A percentile compares a stretch with the other conserved stretches of the same genome.
Evolutionary conservation across 148 eudicot species (phyloP).

Genomic region (Heliosperma pusillum): DNA sequence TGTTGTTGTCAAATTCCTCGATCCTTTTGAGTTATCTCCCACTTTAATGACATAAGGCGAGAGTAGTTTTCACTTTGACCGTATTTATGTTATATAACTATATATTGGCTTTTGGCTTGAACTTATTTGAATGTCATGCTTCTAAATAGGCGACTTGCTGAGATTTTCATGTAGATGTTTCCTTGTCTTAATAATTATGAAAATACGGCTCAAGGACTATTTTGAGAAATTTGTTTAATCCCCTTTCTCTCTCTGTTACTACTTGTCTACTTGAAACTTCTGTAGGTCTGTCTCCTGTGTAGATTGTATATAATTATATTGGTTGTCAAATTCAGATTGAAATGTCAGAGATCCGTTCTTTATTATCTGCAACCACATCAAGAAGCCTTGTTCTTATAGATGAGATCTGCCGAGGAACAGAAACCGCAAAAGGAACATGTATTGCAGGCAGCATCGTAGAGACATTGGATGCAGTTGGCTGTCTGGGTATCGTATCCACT

Average conservation of each 20-base stretch:
- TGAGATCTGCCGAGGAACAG: conserved; percentile 96
- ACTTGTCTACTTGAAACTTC: not conserved
- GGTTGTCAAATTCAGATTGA: conserved; percentile 53
- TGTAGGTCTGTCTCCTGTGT: not conserved
- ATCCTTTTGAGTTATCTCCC: not conserved
- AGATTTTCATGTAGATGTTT: too few relatives aligned
- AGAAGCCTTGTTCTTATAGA: conserved; percentile 92
- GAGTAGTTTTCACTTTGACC: not conserved
- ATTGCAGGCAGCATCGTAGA: conserved; percentile 93
- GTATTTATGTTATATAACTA: not conserved
- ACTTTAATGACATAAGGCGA: not conserved
- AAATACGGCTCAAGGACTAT: not conserved
- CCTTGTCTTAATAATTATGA: not conserved
- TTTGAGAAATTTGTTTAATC: not conserved
- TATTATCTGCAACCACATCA: conserved; percentile 67
- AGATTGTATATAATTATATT: not conserved
- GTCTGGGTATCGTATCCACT: conserved; percentile 88
- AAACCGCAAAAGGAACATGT: conserved; percentile 93
- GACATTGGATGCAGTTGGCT: conserved; percentile 65
- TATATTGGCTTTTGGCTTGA: not conserved
- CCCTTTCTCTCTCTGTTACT: not conserved
- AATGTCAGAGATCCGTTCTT: conserved; percentile 94
- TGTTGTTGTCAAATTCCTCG: not conserved
- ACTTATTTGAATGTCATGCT: not conserved
- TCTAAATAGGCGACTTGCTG: not conserved